These are phyloP conservation scores for Aspergillus japonicus DNA, from an alignment of 2,329 filamentous ascomycete genomes.

Conservation along the genomic window DNA sequence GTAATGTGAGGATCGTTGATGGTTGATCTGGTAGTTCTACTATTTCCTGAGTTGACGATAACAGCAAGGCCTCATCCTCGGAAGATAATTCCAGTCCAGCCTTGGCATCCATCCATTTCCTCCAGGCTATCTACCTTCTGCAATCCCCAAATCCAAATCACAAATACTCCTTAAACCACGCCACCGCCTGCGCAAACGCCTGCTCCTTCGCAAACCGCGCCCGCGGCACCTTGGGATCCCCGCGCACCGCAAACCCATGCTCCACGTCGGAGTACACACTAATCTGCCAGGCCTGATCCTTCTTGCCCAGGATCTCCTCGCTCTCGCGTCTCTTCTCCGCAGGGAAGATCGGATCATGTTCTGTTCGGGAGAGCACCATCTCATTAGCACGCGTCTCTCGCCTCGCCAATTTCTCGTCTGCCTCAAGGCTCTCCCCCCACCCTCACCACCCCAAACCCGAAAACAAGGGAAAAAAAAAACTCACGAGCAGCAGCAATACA, in stretches of 20 bases:
- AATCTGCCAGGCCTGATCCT: slow-evolving; percentile 64
- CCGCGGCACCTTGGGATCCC: slow-evolving; percentile 56
- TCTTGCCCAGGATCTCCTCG: slow-evolving; percentile 57
- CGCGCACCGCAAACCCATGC: slow-evolving; percentile 71
- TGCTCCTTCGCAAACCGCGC: slow-evolving; percentile 70
- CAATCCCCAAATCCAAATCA: not conserved
- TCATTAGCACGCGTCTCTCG: not conserved
- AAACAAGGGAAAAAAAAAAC: not conserved
- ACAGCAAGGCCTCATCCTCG: not conserved
- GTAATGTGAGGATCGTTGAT: too few relatives aligned
- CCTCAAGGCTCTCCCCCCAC: not conserved
- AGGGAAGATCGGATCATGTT: slow-evolving; percentile 62
- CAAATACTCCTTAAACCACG: slow-evolving; percentile 55
- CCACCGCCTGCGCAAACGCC: slow-evolving; percentile 70
- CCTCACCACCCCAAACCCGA: not conserved
- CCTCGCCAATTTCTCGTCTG: too few relatives aligned
- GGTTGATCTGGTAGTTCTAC: too few relatives aligned
- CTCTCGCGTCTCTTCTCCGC: slow-evolving; percentile 58
- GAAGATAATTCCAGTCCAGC: not conserved
- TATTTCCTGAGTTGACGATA: too few relatives aligned
- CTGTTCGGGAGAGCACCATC: slow-evolving; percentile 44
- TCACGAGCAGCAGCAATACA: slow-evolving; percentile 22
- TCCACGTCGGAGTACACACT: slow-evolving; percentile 65
- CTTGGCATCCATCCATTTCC: not conserved
- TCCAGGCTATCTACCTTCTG: too few relatives aligned